Evolutionary conservation across 768 basidiomycete genomes (phyloP), one percentile per base, ranked within the genome.

Genomic region (Rhizopogon roseolus): DNA sequence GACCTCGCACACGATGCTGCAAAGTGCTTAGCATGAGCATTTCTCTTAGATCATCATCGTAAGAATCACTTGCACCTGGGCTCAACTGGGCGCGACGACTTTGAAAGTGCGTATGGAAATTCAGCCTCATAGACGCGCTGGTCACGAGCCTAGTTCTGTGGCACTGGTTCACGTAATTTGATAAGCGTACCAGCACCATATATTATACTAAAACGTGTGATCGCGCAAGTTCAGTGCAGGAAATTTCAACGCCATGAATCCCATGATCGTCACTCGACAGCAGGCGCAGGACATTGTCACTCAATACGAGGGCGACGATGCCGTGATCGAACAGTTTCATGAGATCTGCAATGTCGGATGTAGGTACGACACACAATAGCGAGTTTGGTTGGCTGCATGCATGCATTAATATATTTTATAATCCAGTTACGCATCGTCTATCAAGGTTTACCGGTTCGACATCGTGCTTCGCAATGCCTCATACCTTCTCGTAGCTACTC

Each of bases 271-370:
- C 50, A 67, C 62, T 22, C 40, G 56, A 6, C 61, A 68, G 29
- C 64, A 74, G 50, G 69, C 59, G 4, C 64, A 64, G 39, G 62
- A 60, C 5, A 67, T 74, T 53, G 52, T 74, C 44, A 60, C 61
- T 43, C 52, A 59, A 43, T 58, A 61, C 9, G 63, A 67, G 16
- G 61, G 52, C 5, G 49, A 55, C 34, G 48, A 54, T 38, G 43
- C 50, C n/a, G 34, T 49, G 37, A 42, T 61, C 19, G 50, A 57
- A 19, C 54, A 66, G 9, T 42, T 69, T 53, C 49, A 58, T 37
- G 60, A 67, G 57, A 53, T 67, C 41, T 53, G 62, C 32, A 50
- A 50, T 50, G 44, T 59, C 28, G 63, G 69, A 13, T 71, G 62
- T 56, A 73, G 71, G 73, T 73, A 44, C 29, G 61, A 32, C n/a